These are phyloP conservation scores for Mycotypha africana DNA, from an alignment of 371 early-diverging fungal genomes.

Conservation along the genomic window DNA sequence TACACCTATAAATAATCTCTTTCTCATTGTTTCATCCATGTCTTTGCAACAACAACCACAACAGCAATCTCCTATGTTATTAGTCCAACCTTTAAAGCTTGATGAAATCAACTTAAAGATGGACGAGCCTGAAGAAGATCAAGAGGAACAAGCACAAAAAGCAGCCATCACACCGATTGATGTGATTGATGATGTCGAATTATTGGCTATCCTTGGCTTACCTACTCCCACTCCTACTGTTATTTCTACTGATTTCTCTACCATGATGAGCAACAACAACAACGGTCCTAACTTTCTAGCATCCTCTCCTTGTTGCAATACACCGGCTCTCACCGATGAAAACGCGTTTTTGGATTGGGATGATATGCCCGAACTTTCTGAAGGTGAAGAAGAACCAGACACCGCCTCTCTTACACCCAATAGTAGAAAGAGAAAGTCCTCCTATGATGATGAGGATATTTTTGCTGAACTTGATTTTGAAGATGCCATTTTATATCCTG, in stretches of 20 bases:
- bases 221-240: background rate
- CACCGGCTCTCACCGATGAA: too few relatives aligned
- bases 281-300: background rate
- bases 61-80: slow-evolving; percentile 3
- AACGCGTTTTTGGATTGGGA: slow-evolving; percentile 5
- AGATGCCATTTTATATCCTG: background rate
- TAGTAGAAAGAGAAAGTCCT: slow-evolving; percentile 8
- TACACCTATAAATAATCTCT: too few relatives aligned
- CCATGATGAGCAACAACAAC: background rate
- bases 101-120: slow-evolving; percentile 1
- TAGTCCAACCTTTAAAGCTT: background rate
- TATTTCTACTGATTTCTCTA: background rate
- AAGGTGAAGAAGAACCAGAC: slow-evolving; percentile 10
- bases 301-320: too few relatives aligned
- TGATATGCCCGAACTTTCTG: slow-evolving; percentile 13
- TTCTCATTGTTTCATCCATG: too few relatives aligned
- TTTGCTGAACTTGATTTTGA: slow-evolving; percentile 22
- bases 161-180: slow-evolving; percentile 3
- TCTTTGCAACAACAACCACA: too few relatives aligned
- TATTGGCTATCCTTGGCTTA: slow-evolving; percentile 12
- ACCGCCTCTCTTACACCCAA: background rate
- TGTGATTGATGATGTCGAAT: slow-evolving; percentile 11
- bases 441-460: slow-evolving; percentile 13
- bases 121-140: background rate
- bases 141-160: background rate